Base-by-base conservation (phyloP, 2,329 filamentous ascomycete species). In the Xylariomycetidae sp. region DNA sequence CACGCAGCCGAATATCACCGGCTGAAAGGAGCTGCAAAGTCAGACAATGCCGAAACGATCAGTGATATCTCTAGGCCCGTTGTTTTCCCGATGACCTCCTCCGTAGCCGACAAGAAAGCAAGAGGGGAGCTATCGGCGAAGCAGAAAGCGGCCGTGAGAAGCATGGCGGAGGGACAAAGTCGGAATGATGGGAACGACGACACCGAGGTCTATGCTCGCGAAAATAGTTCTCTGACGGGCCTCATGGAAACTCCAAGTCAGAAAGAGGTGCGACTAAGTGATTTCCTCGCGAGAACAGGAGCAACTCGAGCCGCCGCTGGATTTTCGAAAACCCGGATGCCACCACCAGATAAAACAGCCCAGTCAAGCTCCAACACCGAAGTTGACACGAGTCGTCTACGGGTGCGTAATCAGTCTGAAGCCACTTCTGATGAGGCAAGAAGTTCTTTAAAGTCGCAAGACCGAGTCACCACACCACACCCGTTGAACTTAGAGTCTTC, bases 1-100 rank as follows among this genome's bases (percentile, higher is more conserved):
- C 84, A 89, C 52, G 74, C 78, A n/a, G 82, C 78, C 12, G 84
- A 88, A 56, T 90, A 90, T 53, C 68, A 77, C 37, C 72, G 79
- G 4, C 69, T 85, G 27, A 82, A 82, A 54, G 60, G 64, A 20
- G 60, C 65, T 22, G 74, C 76, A 4, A 72, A 65, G 42, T 53
- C 63, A 8, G 68, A 71, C 31, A 79, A 79, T 42, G 69, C 69
- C 1, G 65, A 66, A 14, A 58, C 64, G 8, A 73, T 76, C 38
- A 58, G 52, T 14, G 58, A 63, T 37, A 70, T 76, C 30, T 67
- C 71, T 24, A 62, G 72, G 6, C 73, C 72, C 2, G 66, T 74
- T 8, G 61, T 70, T 0, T 63, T 61, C 1, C 49, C 50, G 2
- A 59, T 60, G 44, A 64, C 60, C 0, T 52, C 59, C 7, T 26